These are phyloP conservation scores for Arachis monticola DNA, from an alignment of 331 rosid species.

Conservation along the genomic window DNA sequence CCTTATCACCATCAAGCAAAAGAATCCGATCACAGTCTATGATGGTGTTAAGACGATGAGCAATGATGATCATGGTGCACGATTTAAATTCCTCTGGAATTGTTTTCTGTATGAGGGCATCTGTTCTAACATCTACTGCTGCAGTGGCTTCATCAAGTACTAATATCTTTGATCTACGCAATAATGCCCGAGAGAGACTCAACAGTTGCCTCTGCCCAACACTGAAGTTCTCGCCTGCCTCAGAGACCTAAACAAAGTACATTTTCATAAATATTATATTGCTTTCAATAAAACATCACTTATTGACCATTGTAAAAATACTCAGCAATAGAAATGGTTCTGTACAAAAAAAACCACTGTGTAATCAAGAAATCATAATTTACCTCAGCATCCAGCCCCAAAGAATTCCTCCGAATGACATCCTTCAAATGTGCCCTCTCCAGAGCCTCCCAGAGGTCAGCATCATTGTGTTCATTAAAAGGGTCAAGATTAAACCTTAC, in stretches of 20 bases:
- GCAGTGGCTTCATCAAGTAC: constrained; percentile 98
- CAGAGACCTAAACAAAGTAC: constrained; percentile 65
- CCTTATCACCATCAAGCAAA: constrained; percentile 85
- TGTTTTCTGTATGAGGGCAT: constrained; percentile 85
- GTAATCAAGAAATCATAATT: constrained; percentile 1
- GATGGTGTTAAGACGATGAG: constrained; percentile 89
- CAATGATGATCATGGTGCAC: constrained; percentile 88
- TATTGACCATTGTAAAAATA: constrained; percentile 1
- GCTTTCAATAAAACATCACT: constrained; percentile 16
- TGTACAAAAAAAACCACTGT: no score
- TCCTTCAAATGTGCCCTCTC: constrained; percentile 95
- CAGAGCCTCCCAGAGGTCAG: constrained; percentile 96
- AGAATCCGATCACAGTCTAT: constrained; percentile 87
- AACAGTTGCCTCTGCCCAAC: constrained; percentile 93
- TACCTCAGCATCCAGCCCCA: constrained; percentile 95
- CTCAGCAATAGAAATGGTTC: not conserved
- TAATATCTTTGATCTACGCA: constrained; percentile 86
- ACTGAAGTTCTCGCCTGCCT: constrained; percentile 94
- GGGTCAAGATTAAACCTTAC: constrained; percentile 94
- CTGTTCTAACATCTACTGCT: constrained; percentile 90
- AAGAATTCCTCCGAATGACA: constrained; percentile 70
- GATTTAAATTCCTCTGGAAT: constrained; percentile 90
- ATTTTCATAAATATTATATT: constrained; percentile 31
- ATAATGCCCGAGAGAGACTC: constrained; percentile 90
- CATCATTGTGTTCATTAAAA: constrained; percentile 80